Evolutionary conservation across 148 eudicot genomes (phyloP).

Genomic region (Silene conica): DNA sequence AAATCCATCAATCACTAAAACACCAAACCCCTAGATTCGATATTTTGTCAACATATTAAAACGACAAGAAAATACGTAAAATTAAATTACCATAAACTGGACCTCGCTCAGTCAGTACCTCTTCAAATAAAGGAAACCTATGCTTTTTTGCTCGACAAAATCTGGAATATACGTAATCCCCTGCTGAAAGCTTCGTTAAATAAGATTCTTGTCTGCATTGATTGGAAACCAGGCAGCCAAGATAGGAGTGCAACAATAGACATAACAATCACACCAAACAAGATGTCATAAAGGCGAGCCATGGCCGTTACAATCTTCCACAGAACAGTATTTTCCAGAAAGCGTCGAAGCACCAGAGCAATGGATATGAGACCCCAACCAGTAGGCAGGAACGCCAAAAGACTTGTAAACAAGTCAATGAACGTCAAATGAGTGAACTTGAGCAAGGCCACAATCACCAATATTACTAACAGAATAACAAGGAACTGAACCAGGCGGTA

Average conservation of each 20-base stretch:
- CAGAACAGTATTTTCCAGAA: conserved; percentile 43
- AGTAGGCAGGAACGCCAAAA: conserved; percentile 79
- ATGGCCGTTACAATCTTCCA: conserved; percentile 65
- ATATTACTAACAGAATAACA: conserved; percentile 43
- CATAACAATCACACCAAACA: conserved; percentile 87
- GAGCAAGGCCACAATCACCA: conserved; percentile 55
- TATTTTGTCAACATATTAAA: no score
- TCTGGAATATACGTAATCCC: conserved; percentile 80
- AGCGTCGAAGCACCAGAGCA: conserved; percentile 67
- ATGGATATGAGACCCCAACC: conserved; percentile 89
- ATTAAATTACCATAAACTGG: no score
- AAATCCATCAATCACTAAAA: no score
- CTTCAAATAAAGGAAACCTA: conserved; percentile 15
- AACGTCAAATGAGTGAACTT: conserved; percentile 57
- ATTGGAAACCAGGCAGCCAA: conserved; percentile 94
- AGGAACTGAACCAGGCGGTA: conserved; percentile 87
- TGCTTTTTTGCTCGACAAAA: conserved; percentile 59
- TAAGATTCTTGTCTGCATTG: conserved; percentile 93
- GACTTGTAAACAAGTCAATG: conserved; percentile 65
- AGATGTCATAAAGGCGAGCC: conserved; percentile 75
- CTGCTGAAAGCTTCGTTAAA: conserved; percentile 92
- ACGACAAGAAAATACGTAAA: no score
- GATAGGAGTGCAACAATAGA: conserved; percentile 72
- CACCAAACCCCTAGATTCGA: no score
- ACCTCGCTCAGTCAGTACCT: conserved; percentile 11